Base-by-base conservation (phyloP, 305 asterid genomes). In the Rubia tinctorum region DNA sequence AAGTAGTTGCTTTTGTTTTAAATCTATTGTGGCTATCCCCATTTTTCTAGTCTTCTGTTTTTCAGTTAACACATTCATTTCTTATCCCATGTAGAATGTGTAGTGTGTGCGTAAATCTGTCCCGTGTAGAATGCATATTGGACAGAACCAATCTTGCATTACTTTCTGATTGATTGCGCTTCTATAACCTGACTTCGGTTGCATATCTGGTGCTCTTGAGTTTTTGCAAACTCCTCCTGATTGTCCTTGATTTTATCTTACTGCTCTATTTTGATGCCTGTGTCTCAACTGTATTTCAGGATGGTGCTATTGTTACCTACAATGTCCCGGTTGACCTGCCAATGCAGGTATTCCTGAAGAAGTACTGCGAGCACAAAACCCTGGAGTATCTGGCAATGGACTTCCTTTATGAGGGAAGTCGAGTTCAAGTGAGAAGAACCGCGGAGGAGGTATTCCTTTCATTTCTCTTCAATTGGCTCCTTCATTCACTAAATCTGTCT, bases 361-460 rank as follows among this genome's bases (percentile, higher is more conserved):
- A 13, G 6, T 73, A 47, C 8, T 64, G 72, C 2, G 55, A 37
- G 2, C 13, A 27, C 13, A 37, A 64, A 20, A 18, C 66, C 2
- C 22, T 49, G 6, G 71, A 73, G 17, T 73, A 73, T 40, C 9
- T 30, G 25, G 27, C 45, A 3, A 14, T 51, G 55, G 44, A 34
- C 0, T 73, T 73, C 55, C 2, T n/a, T 4, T 51, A 37, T 20
- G 43, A 73, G 12, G 71, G 71, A 37, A 3, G 1, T 1, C 51
- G 71, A 8, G 27, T 73, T 37, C 77, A 6, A 30, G 58, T 49
- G 9, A 64, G 55, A 37, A 18, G 45, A 0, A 64, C 77, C 14
- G 55, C 77, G 27, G 62, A 64, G 14, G 77, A 73, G 59, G 77
- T 73, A 47, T 18, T 18, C 11, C 23, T 53, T 18, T 13, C 56